Percentiles rank a stretch among this genome's conserved stretches.
Conservation (phyloP, 2,329 filamentous ascomycete genomes). For the Hypoxylon sp. region DNA sequence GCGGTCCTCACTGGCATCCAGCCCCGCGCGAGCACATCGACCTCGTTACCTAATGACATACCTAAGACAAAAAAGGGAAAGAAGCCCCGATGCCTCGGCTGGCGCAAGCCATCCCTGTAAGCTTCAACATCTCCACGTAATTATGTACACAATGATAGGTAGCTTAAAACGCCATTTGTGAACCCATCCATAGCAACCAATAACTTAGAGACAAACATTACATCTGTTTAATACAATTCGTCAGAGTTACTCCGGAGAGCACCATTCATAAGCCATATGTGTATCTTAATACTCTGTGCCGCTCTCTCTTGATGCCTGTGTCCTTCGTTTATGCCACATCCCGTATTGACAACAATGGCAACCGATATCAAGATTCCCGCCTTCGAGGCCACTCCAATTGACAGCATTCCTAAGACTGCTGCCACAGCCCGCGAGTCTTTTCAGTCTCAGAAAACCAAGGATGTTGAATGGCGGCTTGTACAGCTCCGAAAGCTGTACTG, state of each 20-base stretch:
- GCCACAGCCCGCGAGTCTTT: constrained; percentile 77
- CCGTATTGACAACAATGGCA: constrained; percentile 55
- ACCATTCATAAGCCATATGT: constrained; percentile 7
- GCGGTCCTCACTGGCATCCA: no score
- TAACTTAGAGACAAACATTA: constrained; percentile 10
- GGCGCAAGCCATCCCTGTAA: constrained; percentile 9
- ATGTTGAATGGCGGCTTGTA: constrained; percentile 82
- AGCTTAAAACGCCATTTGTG: background rate
- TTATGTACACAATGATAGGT: background rate
- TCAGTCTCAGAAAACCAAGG: constrained; percentile 83
- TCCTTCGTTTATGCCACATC: constrained; percentile 1
- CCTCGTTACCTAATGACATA: constrained; percentile 3
- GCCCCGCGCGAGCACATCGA: constrained; percentile 3
- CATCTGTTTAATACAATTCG: background rate
- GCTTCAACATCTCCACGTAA: constrained; percentile 1
- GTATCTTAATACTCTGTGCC: background rate
- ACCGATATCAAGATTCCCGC: constrained; percentile 59
- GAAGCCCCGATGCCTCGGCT: constrained; percentile 30
- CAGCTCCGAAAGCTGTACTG: constrained; percentile 97
- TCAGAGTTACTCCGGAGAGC: background rate
- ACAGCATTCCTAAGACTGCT: constrained; percentile 74
- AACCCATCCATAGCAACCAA: constrained; percentile 12
- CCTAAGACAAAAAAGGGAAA: constrained; percentile 20
- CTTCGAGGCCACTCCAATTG: constrained; percentile 74
- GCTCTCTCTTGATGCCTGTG: background rate